Base-by-base conservation (phyloP, 116 monocot species). In the Phalaenopsis hybrid region DNA sequence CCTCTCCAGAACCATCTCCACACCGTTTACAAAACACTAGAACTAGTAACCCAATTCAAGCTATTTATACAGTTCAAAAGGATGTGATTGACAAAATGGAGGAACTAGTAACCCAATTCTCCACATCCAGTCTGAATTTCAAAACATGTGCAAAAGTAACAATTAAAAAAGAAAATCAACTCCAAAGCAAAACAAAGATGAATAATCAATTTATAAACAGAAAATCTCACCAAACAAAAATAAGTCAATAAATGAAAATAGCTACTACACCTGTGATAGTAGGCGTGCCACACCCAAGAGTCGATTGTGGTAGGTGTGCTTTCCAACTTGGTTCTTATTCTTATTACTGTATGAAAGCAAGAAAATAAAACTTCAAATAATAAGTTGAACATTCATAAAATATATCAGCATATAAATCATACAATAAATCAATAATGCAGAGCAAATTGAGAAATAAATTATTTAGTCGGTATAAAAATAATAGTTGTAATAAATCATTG, bases 211-310 rank as follows among this genome's bases (percentile, higher is more conserved):
- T 41, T 72, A 37, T 43, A 74, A 76, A 4, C 31, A 52, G 0
- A 44, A 34, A 81, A 75, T 44, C 31, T 63, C 57, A 70, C 77
- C 16, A 82, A 67, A 76, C 65, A 77, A 70, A 23, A 45, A n/a
- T 5, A 8, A 46, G 37, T 72, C 37, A 75, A 46, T 75, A 45
- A 45, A 46, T 21, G 8, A 75, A 75, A 23, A 80, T 63, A 61
- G 5, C 23, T 76, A 65, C 45, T 25, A 23, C 23, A 94, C 94
- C 90, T 94, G 89, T 52, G 92, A 91, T 61, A 95, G 85, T 77
- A 92, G 83, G 74, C 92, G 90, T 67, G 95, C 89, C 81, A 92
- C 79, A 79, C 95, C 95, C 61, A 95, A 78, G 25, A 95, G 89
- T 43, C 92, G 85, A 68, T 92, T 85, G 37, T 88, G 86, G 78